Percentiles rank a stretch among this genome's conserved stretches.
These are phyloP conservation scores for Scutellaria barbata DNA, from an alignment of 257 asterid species.

Conservation along the genomic window DNA sequence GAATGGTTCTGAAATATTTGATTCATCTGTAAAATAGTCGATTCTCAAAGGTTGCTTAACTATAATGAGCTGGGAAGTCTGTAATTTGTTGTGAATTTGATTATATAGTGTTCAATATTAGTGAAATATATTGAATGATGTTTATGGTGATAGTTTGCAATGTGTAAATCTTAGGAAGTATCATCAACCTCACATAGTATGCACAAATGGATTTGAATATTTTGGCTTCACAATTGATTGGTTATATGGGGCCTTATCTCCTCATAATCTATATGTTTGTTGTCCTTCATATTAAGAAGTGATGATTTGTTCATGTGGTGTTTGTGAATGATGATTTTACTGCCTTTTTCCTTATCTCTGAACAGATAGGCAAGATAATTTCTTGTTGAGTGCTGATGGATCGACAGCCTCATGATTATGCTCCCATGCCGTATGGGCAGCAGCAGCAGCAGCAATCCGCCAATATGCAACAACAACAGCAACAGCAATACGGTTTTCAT, in stretches of 20 bases:
- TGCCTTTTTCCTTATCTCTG: conserved; percentile 21
- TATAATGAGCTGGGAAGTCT: neutral
- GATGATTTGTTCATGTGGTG: too few relatives aligned
- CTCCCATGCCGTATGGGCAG: conserved; percentile 77
- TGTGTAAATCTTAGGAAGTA: too few relatives aligned
- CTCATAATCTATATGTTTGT: too few relatives aligned
- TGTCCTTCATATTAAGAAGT: neutral
- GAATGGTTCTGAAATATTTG: neutral
- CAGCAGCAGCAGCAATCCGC: conserved; percentile 70
- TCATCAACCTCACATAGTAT: too few relatives aligned
- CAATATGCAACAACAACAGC: conserved; percentile 64
- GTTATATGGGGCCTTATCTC: too few relatives aligned
- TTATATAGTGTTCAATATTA: too few relatives aligned
- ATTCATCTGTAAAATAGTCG: neutral
- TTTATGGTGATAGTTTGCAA: too few relatives aligned
- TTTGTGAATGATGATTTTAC: neutral
- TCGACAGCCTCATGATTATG: conserved; percentile 81
- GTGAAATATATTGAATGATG: too few relatives aligned
- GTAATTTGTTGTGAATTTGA: neutral
- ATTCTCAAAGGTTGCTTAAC: neutral
- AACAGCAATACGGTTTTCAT: conserved; percentile 78
- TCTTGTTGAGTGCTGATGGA: conserved; percentile 59
- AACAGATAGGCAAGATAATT: conserved; percentile 6
- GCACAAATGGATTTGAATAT: too few relatives aligned
- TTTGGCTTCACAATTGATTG: too few relatives aligned